Evolutionary conservation across 2,329 filamentous ascomycete species (phyloP), one percentile per base, ranked within the genome.

Genomic region (Ophiostoma himal-ulmi): DNA sequence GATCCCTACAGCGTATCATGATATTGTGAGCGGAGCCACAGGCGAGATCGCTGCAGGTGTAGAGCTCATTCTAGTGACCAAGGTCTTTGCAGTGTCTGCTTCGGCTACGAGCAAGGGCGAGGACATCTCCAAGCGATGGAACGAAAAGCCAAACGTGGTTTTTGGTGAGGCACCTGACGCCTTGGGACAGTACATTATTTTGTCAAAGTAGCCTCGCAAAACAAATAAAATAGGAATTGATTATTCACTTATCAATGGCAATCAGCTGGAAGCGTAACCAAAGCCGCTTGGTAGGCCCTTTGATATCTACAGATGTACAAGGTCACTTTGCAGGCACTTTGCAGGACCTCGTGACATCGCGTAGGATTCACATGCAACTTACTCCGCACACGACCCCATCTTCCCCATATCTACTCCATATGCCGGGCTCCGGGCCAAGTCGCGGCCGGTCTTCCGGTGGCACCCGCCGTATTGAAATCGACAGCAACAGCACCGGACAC

Each of bases 1-100:
- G 44, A 75, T 78, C 3, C 77, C 77, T 1, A 67, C 70, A 14
- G 73, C 72, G 1, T 68, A 65, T 11, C 66, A 71, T 44, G 70
- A 69, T 36, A 10, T 72, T 2, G 22, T 66, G 2, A 60, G 34
- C 10, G 3, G 41, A 1, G 6, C n/a, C 1, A 44, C 54, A 10
- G 60, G 39, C 10, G 65, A 62, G 34, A 10, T 65, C 20, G 11
- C 36, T n/a, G 36, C 11, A 3, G 62, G 36, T 5, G 41, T 10
- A 10, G 62, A 65, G 36, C 11, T 65, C 3, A 20, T 41, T 20
- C 62, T 65, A 3, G 62, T 65, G n/a, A 65, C 62, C 3, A 65
- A 65, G 36, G 36, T 65, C 3, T 65, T 65, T 26, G 62, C 36
- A 5, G 20, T 65, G 20, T 8, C 62, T 7, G 34, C 34, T 14